phyloP scores from a whole-genome alignment of 176 grass and related monocot species.

The Alopecurus myosuroides region DNA sequence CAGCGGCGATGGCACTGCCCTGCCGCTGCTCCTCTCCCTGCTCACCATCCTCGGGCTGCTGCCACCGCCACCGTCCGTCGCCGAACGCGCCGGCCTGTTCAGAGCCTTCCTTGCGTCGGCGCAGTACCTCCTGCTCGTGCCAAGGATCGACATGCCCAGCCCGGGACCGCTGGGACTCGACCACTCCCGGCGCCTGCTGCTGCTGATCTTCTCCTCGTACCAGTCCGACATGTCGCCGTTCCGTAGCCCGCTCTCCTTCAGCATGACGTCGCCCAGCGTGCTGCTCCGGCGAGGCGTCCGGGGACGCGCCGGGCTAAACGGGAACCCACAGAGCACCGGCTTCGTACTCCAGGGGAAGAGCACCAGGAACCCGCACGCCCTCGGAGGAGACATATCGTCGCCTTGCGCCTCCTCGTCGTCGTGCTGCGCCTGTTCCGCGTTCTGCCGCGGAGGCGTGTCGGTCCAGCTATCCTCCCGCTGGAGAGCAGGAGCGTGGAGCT shows the following conservation, averaged over 20 bases:
- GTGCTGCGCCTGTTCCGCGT: background rate
- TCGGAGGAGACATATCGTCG: slow-evolving; percentile 1
- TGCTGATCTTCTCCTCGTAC: slow-evolving; percentile 16
- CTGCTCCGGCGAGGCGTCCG: slow-evolving; percentile 24
- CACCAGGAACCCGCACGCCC: slow-evolving; percentile 55
- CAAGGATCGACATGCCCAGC: slow-evolving; percentile 50
- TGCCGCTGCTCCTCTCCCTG: slow-evolving; percentile 28
- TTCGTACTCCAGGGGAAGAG: slow-evolving; percentile 79
- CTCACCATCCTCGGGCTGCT: background rate
- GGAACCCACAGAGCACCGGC: slow-evolving; percentile 59
- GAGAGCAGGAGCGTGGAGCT: background rate
- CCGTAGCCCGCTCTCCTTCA: background rate
- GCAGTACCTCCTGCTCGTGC: slow-evolving; percentile 56
- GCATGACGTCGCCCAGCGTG: slow-evolving; percentile 9
- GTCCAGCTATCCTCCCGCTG: background rate
- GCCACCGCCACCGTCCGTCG: background rate
- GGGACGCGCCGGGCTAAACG: slow-evolving; percentile 21
- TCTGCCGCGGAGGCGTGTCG: background rate
- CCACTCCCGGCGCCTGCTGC: slow-evolving; percentile 27
- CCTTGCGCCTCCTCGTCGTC: slow-evolving; percentile 11
- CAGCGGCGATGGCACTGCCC: background rate
- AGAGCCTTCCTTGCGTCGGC: slow-evolving; percentile 36
- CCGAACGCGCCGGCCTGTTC: slow-evolving; percentile 32
- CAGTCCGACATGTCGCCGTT: background rate
- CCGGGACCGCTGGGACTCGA: background rate